Conservation (phyloP, 2,329 filamentous ascomycete species). For the Aquanectria penicillioides region DNA sequence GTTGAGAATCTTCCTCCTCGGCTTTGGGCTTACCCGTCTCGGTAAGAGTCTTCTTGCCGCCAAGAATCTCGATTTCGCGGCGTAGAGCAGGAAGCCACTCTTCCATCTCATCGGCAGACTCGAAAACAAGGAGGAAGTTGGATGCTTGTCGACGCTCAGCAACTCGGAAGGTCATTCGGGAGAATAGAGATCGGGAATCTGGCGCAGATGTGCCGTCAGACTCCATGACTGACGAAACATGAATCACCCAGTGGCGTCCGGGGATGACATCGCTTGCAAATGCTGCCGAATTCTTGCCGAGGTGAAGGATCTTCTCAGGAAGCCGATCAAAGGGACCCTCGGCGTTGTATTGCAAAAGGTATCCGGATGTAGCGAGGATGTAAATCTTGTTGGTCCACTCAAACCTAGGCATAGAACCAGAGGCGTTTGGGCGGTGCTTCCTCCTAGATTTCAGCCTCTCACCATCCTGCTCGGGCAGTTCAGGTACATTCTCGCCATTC, state of each 20-base stretch:
- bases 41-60: constrained; percentile 71
- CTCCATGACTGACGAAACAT: constrained; percentile 74
- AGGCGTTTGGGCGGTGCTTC: constrained; percentile 57
- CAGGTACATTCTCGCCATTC: constrained; percentile 30
- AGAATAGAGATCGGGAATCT: constrained; percentile 70
- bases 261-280: constrained; percentile 85
- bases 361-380: constrained; percentile 75
- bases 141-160: constrained; percentile 65
- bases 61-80: constrained; percentile 74
- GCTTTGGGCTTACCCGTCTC: constrained; percentile 66
- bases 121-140: constrained; percentile 78
- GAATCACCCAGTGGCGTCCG: constrained; percentile 82
- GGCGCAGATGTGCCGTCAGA: constrained; percentile 61
- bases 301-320: constrained; percentile 77
- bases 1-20: constrained; percentile 47
- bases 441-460: constrained; percentile 55
- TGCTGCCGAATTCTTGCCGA: constrained; percentile 79
- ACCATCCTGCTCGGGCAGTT: constrained; percentile 22
- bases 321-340: constrained; percentile 76
- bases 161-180: constrained; percentile 68
- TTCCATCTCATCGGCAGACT: constrained; percentile 79
- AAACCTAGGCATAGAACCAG: constrained; percentile 55
- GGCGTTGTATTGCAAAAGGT: constrained; percentile 78
- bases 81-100: constrained; percentile 76
- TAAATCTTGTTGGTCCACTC: constrained; percentile 80